These are phyloP conservation scores for Coemansia linderi DNA, from an alignment of 371 early-diverging fungal genomes.

Conservation along the genomic window DNA sequence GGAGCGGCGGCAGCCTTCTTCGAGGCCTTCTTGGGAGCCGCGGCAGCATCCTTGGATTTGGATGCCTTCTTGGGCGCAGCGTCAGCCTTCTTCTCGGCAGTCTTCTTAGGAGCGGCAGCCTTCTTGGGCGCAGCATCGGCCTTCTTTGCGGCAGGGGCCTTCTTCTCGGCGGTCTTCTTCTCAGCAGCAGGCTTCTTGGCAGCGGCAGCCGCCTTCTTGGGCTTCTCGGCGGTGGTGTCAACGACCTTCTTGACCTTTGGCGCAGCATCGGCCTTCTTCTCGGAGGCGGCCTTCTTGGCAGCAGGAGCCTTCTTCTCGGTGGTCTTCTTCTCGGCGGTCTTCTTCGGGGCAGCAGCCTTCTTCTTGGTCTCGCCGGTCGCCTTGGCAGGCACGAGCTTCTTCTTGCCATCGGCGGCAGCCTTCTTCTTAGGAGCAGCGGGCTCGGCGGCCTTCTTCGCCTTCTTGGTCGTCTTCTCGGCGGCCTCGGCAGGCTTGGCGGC, in stretches of 20 bases:
- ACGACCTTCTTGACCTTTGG: conserved; percentile 17
- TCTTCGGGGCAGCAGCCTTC: conserved; percentile 21
- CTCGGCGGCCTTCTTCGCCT: conserved; percentile 12
- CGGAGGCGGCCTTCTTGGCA: conserved; percentile 18
- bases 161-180: conserved; percentile 27
- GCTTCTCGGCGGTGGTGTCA: conserved; percentile 16
- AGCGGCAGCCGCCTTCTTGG: conserved; percentile 14
- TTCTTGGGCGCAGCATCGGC: conserved; percentile 13
- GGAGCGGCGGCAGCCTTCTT: conserved; percentile 19
- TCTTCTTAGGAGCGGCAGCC: conserved; percentile 17
- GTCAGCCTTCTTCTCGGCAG: conserved; percentile 11
- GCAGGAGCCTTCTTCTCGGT: conserved; percentile 15
- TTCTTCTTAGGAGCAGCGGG: conserved; percentile 13
- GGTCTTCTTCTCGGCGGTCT: conserved; percentile 28
- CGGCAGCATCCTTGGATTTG: conserved; percentile 19
- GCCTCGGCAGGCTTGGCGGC: conserved; percentile 16
- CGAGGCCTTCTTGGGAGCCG: conserved; percentile 25
- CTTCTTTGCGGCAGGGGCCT: conserved; percentile 11
- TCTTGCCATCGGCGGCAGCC: conserved; percentile 10
- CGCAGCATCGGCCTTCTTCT: conserved; percentile 27
- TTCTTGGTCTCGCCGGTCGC: conserved; percentile 20
- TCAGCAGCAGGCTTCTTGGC: conserved; percentile 23
- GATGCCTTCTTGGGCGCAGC: conserved; percentile 15
- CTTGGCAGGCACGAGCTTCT: conserved; percentile 14
- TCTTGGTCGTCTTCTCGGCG: conserved; percentile 38